These are phyloP conservation scores for Annulohypoxylon moriforme DNA, from an alignment of 495 filamentous ascomycete species.

Conservation along the genomic window DNA sequence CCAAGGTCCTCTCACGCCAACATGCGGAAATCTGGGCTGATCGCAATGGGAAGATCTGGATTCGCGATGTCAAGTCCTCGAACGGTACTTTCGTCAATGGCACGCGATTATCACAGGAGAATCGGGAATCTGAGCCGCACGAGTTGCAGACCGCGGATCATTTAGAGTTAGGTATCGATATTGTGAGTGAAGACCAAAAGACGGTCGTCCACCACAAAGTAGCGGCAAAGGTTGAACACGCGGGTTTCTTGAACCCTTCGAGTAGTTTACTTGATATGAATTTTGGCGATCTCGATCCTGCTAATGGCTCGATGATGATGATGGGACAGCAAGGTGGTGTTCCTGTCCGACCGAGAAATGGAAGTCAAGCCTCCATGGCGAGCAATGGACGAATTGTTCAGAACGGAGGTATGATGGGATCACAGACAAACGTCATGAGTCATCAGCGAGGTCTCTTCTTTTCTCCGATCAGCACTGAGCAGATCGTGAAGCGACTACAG, in stretches of 20 bases:
- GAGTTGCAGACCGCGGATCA: conserved; percentile 89
- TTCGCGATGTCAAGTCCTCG: conserved; percentile 96
- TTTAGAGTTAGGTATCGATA: conserved; percentile 95
- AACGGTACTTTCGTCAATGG: conserved; percentile 99
- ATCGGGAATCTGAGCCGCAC: conserved; percentile 93
- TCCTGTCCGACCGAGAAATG: conserved; percentile 72
- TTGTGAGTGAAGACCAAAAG: conserved; percentile 97
- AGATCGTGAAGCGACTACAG: conserved; percentile 91
- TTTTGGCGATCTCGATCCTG: conserved; percentile 86
- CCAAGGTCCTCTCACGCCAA: conserved; percentile 94
- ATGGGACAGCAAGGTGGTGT: conserved; percentile 57
- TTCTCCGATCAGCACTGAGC: conserved; percentile 89
- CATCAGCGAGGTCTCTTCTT: conserved; percentile 74
- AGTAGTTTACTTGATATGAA: conserved; percentile 86
- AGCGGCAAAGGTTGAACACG: conserved; percentile 93
- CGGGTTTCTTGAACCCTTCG: conserved; percentile 74
- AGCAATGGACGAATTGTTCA: conserved; percentile 66
- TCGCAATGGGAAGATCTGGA: conserved; percentile 88
- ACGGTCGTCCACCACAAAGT: conserved; percentile 98
- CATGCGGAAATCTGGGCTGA: conserved; percentile 98
- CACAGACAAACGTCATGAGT: conserved; percentile 62
- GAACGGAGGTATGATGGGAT: conserved; percentile 58
- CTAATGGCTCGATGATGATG: conserved; percentile 74
- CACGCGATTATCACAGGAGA: conserved; percentile 88
- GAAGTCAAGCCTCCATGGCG: conserved; percentile 75